Evolutionary conservation across 1,284 basidiomycete genomes (phyloP), one percentile per base, ranked within the genome.

Genomic region (Thelephora terrestris): DNA sequence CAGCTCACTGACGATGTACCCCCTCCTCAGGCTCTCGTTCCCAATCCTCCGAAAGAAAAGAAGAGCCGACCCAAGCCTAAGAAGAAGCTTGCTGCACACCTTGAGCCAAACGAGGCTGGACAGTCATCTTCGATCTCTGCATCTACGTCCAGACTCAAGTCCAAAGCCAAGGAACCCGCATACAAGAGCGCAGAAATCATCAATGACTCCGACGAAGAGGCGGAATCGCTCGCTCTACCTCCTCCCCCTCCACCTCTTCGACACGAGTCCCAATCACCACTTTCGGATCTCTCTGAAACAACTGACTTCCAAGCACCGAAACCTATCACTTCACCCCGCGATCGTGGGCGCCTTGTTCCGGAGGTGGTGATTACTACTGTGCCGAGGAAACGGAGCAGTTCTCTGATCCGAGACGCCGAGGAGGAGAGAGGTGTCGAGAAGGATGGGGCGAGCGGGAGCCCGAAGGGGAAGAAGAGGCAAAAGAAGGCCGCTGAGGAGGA

Each of bases 381-480:
- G 17, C 39, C n/a, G 9, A 42, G 39, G 17, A 42, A 42, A 42
- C 39, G 39, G n/a, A 9, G 10, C 12, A 25, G 20, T 21, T 23
- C 25, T 23, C 18, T 25, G 4, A 14, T n/a, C n/a, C 39, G 20
- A 18, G 3, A 55, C 52, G 43, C n/a, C 44, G 18, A 50, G 45
- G n/a, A 34, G 42, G 4, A 52, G 48, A 46, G 52, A 21, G 16
- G 29, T 14, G 6, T 40, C 38, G 38, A 17, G 3, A 40, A 3
- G 38, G 38, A 17, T 46, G 39, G 21, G 27, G 24, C 23, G 16
- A 16, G 45, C 24, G 36, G 9, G 52, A 52, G 44, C 35, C 54
- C 53, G 38, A 52, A 43, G 21, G 44, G 18, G 45, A 14, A 47
- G 44, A 57, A 55, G 47, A 49, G 53, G n/a, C 39, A 25, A 42